phyloP scores from a whole-genome alignment of 1,139 yeast genomes.

The Lizanozyma gosingica region DNA sequence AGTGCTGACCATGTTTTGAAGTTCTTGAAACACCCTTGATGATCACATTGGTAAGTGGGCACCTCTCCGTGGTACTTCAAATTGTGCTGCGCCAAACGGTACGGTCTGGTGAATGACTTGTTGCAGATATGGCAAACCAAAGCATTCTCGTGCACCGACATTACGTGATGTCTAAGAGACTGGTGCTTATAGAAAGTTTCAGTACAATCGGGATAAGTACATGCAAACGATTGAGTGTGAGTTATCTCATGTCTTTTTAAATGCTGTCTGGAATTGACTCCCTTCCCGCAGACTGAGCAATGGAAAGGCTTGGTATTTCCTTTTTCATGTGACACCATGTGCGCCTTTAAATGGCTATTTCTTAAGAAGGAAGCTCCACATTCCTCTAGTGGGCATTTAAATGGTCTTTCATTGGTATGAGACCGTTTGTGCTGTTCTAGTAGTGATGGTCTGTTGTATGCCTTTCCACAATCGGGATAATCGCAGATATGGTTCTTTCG shows the following conservation, averaged over 20 bases:
- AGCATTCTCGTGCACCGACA: slow-evolving; percentile 48
- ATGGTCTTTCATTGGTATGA: slow-evolving; percentile 78
- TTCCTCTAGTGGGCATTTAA: slow-evolving; percentile 40
- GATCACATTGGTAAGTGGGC: slow-evolving; percentile 55
- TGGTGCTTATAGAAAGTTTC: slow-evolving; percentile 73
- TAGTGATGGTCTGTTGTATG: slow-evolving; percentile 74
- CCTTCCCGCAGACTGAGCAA: slow-evolving; percentile 75
- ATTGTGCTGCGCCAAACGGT: slow-evolving; percentile 52
- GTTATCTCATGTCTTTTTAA: slow-evolving; percentile 72
- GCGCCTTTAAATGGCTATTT: slow-evolving; percentile 73
- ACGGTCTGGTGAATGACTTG: slow-evolving; percentile 52
- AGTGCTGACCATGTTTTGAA: slow-evolving; percentile 74
- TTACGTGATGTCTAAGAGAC: slow-evolving; percentile 64
- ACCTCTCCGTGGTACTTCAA: slow-evolving; percentile 48
- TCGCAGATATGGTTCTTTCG: slow-evolving; percentile 55
- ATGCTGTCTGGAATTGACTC: slow-evolving; percentile 77
- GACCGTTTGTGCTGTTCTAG: slow-evolving; percentile 73
- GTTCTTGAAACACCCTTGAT: slow-evolving; percentile 46
- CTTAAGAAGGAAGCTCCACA: slow-evolving; percentile 66
- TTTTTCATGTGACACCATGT: slow-evolving; percentile 50
- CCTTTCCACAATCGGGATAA: slow-evolving; percentile 58
- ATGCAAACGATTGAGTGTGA: slow-evolving; percentile 62
- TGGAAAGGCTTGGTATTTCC: slow-evolving; percentile 59
- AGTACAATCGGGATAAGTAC: slow-evolving; percentile 53
- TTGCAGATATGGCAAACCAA: slow-evolving; percentile 51